Conservation (phyloP, 2,329 filamentous ascomycete genomes). For the Phialocephala subalpina region DNA sequence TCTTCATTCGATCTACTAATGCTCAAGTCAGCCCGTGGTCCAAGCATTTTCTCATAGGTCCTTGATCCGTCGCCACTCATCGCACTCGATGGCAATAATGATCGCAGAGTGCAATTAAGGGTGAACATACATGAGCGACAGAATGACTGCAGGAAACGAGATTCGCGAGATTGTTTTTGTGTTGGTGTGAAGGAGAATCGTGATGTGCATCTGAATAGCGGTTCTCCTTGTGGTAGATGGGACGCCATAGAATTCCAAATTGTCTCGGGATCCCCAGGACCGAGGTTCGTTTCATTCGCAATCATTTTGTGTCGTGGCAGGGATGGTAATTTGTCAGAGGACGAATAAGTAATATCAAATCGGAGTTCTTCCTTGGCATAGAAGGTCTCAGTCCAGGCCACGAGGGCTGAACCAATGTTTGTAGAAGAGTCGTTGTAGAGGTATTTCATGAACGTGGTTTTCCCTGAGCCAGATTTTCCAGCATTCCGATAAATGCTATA, state of each 20-base stretch:
- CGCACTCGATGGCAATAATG: too few species aligned
- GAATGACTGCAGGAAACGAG: too few species aligned
- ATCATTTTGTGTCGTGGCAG: too few species aligned
- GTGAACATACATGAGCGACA: too few species aligned
- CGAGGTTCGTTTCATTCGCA: neutral
- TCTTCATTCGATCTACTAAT: neutral
- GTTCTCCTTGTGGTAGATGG: neutral
- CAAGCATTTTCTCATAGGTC: constrained; percentile 2
- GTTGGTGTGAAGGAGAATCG: too few species aligned
- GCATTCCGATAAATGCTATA: neutral
- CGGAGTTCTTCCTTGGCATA: constrained; percentile 10
- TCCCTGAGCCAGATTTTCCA: too few species aligned
- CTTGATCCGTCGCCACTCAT: too few species aligned
- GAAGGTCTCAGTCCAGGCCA: neutral
- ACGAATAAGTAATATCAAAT: neutral
- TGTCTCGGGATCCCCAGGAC: constrained; percentile 6
- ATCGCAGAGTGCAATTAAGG: too few species aligned
- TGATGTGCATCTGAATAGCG: too few species aligned
- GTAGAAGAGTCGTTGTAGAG: neutral
- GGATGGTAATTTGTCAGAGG: neutral
- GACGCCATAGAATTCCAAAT: constrained; percentile 19
- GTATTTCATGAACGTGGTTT: neutral
- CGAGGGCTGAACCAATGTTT: neutral
- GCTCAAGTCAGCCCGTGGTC: neutral
- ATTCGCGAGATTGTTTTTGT: too few species aligned